phyloP scores from a whole-genome alignment of 2,329 filamentous ascomycete genomes.

The Teratosphaeria nubilosa region DNA sequence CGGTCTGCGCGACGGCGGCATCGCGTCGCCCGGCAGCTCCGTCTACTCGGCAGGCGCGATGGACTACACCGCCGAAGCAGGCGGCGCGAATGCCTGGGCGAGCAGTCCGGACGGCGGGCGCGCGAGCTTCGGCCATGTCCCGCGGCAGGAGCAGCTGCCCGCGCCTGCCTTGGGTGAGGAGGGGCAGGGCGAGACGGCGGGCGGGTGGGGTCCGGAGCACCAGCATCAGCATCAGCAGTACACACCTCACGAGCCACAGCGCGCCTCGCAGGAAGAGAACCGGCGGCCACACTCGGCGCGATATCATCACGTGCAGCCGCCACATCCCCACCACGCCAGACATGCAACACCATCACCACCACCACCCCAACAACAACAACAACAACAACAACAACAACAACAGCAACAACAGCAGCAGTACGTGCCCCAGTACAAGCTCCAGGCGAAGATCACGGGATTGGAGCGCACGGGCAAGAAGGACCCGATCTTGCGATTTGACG shows the following conservation, averaged over 20 bases:
- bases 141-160: slow-evolving; percentile 17
- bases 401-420: slow-evolving; percentile 27
- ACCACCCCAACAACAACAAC: slow-evolving; percentile 26
- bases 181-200: not conserved
- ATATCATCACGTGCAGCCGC: slow-evolving; percentile 20
- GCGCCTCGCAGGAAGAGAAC: slow-evolving; percentile 16
- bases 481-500: slow-evolving; percentile 86
- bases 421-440: slow-evolving; percentile 53
- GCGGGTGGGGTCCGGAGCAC: slow-evolving; percentile 4
- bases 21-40: not conserved
- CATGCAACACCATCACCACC: slow-evolving; percentile 7
- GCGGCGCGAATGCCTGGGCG: slow-evolving; percentile 54
- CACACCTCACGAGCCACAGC: slow-evolving; percentile 24
- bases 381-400: slow-evolving; percentile 15
- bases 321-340: slow-evolving; percentile 7
- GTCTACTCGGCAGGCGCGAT: slow-evolving; percentile 31
- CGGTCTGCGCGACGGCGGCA: slow-evolving; percentile 17
- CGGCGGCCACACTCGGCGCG: slow-evolving; percentile 19
- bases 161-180: slow-evolving; percentile 16
- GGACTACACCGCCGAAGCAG: slow-evolving; percentile 51
- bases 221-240: slow-evolving; percentile 28
- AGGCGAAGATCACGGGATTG: slow-evolving; percentile 87
- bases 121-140: slow-evolving; percentile 32
- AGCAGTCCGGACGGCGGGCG: slow-evolving; percentile 46
- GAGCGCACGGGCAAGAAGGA: slow-evolving; percentile 94